Base-by-base conservation (phyloP, 208 protist species). In the Crithidia sp. region DNA sequence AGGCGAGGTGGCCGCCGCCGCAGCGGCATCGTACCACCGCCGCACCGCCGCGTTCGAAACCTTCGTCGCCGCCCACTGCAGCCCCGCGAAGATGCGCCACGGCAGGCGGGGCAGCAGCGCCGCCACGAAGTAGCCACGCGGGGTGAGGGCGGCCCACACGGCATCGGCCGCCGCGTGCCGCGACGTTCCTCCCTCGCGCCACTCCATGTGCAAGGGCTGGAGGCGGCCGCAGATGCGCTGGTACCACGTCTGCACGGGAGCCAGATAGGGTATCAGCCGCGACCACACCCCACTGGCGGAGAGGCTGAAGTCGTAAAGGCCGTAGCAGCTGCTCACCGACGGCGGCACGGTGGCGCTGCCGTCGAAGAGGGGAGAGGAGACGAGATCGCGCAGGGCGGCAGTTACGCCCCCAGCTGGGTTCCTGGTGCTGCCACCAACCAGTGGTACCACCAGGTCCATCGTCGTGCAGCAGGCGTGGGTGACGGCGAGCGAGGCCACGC, bases 221-320 rank as follows among this genome's bases (percentile, higher is more conserved):
- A 40, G 4, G 13, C 37, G 43, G 2, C 61, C 59, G 0, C 49
- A 37, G 13, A 79, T 43, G n/a, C 67, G 67, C 54, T 73, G 67
- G n/a, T 19, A 63, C 36, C 45, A n/a, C 44, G 74, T 69, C 67
- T 79, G 74, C 36, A 74, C 2, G 7, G 36, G 44, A n/a, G 56
- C 74, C 0, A 73, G 36, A 2, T 44, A 13, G 19, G 67, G 74
- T 8, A 79, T 19, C 37, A 79, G 59, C 36, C 74, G 66, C 37
- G 66, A 74, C 59, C 57, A 78, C 6, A 79, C 61, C 36, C 74
- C 74, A 8, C 55, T 49, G 16, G 57, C 78, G 4, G 78, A 83
- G 6, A 75, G 44, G 69, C 65, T 58, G 17, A 83, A 83, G n/a
- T 77, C 54, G 62, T 68, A 77, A 19, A 83, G 73, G 44, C 69